Base-by-base conservation (phyloP, 1,139 yeast species). In the Taiozyma sp. region DNA sequence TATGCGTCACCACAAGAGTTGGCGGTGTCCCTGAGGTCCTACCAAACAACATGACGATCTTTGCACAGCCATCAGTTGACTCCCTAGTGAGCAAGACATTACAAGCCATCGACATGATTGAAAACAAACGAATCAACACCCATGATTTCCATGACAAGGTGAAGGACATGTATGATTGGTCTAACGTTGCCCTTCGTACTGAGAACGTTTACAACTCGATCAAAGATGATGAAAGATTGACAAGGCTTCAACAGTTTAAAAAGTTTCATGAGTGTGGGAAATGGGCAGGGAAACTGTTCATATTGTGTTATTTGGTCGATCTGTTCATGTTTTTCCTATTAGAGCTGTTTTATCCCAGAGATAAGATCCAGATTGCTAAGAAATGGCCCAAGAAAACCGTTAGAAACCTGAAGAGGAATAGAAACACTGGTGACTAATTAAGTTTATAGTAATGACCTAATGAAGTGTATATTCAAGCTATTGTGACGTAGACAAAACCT, bases 1-100 rank as follows among this genome's bases (percentile, higher is more conserved):
- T 88, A 35, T 97, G 95, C 2, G 99, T 95, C 0, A 91, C 98
- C 0, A 95, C 99, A 0, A 83, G 84, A 54, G 99, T 95, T 0
- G 99, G 99, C 2, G 99, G 99, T 4, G 91, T 93, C 43, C 98
- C 98, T 0, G 99, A 95, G 63, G 99, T 95, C 4, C 69, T 95
- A 43, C 99, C 99, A 0, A 76, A 79, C 29, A 89, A 90, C 62
- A 93, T 95, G 98, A 90, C 97, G 0, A 87, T 86, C 4, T 93
- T 88, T 69, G 95, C 98, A 0, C 77, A 85, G 22, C 96, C 97
- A 0, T 80, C 86, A 0, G 97, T 88, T 52, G 89, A 88, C 54
- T 83, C 95, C 3, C 69, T 91, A 43, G 88, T 86, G 1, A 78
- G 75, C 11, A 85, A 89, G 16, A 81, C 93, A 1, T 66, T 83